Evolutionary conservation across 306 rosid species (phyloP).

Genomic region (Psophocarpus tetragonolobus): DNA sequence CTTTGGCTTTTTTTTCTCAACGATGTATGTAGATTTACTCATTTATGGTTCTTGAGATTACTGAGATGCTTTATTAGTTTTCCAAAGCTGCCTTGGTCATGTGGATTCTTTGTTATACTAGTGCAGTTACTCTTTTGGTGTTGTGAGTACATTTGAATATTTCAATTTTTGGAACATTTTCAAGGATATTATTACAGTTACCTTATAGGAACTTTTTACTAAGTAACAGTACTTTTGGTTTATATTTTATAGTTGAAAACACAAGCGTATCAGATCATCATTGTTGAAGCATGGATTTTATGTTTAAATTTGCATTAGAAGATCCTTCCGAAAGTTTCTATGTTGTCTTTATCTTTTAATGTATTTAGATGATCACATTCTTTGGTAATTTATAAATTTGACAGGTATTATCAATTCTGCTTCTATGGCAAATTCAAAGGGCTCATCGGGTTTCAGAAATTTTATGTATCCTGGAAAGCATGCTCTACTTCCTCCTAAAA

Average conservation of each 20-base stretch:
- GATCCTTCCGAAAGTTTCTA: neutral
- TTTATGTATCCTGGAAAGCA: constrained; percentile 85
- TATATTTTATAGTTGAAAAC: constrained; percentile 13
- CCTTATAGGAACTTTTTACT: neutral
- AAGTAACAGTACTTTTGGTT: constrained; percentile 3
- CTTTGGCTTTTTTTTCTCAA: constrained; percentile 3
- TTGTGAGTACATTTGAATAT: constrained; percentile 5
- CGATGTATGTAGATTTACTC: constrained; percentile 3
- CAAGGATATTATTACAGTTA: neutral
- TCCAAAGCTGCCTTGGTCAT: neutral
- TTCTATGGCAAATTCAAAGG: constrained; percentile 86
- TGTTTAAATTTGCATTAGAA: constrained; percentile 1
- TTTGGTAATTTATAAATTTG: constrained; percentile 28
- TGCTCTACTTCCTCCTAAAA: constrained; percentile 92
- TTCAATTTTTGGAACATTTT: constrained; percentile 4
- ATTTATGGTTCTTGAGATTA: neutral
- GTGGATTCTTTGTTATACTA: neutral
- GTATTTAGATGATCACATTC: neutral
- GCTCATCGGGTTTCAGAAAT: constrained; percentile 75
- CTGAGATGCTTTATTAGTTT: neutral
- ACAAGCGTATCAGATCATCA: neutral
- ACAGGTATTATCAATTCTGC: constrained; percentile 45
- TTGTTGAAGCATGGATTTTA: constrained; percentile 12
- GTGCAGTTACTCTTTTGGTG: neutral
- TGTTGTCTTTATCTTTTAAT: constrained; percentile 2